Evolutionary conservation across 2,329 filamentous ascomycete species (phyloP).

Genomic region (Diplodia scrobiculata): DNA sequence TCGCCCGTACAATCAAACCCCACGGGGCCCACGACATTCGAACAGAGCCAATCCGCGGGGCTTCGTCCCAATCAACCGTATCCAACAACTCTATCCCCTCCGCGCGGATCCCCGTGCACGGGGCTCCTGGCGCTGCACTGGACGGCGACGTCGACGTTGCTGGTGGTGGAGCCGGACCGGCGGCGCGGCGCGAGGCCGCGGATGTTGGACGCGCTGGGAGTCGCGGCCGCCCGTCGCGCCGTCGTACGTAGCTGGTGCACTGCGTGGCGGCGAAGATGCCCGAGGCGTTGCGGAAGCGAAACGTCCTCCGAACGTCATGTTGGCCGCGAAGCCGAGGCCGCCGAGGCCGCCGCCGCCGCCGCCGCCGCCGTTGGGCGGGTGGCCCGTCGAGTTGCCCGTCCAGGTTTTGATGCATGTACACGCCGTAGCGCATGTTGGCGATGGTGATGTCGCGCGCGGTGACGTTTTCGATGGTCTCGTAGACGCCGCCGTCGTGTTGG

Average conservation of each 20-base stretch:
- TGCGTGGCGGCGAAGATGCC: conserved; percentile 45
- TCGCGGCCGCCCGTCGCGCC: conserved; percentile 46
- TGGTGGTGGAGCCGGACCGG: conserved; percentile 38
- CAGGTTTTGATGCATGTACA: conserved; percentile 64
- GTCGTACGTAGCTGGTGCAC: conserved; percentile 47
- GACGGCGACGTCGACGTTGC: conserved; percentile 33
- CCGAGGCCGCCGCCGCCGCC: conserved; percentile 62
- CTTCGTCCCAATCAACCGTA: conserved; percentile 33
- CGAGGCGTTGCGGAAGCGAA: conserved; percentile 38
- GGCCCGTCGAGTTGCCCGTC: conserved; percentile 56
- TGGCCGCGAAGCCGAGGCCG: conserved; percentile 51
- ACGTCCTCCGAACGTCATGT: conserved; percentile 46
- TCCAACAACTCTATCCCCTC: conserved; percentile 32
- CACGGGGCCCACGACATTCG: conserved; percentile 32
- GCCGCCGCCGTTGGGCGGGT: conserved; percentile 61
- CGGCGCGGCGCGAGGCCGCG: conserved; percentile 39
- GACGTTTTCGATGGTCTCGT: conserved; percentile 41
- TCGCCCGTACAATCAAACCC: conserved; percentile 22
- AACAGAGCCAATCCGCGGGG: conserved; percentile 34
- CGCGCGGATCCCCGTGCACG: conserved; percentile 35
- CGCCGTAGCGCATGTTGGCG: conserved; percentile 52
- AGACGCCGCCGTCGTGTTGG: conserved; percentile 47
- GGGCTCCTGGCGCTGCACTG: conserved; percentile 38
- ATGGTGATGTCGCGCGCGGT: conserved; percentile 53
- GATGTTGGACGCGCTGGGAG: conserved; percentile 47